Base-by-base conservation (phyloP, 2,329 filamentous ascomycete species). In the Hypoxylon sp. region DNA sequence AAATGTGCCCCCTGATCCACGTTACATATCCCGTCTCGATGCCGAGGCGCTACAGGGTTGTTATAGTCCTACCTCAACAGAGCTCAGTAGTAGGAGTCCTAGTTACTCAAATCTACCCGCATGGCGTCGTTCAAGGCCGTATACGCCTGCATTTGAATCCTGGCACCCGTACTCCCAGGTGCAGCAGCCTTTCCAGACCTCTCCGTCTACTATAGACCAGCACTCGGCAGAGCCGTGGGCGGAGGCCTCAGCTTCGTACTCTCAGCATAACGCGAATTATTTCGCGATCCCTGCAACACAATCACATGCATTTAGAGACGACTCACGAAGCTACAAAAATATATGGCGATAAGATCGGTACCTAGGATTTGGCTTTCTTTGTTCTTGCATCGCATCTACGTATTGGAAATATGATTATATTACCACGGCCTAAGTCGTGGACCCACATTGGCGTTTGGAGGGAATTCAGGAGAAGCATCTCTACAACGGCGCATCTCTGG, bases 211-310 rank as follows among this genome's bases (percentile, higher is more conserved):
- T 22, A 55, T 60, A 20, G 32, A 57, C 18, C 59, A 60, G 18
- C 49, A 52, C 11, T 40, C 60, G 18, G 55, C 49, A 50, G 65
- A 70, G 52, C 51, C 48, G 20, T 71, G 70, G 72, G 50, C 54
- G 24, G 70, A 69, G 30, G 59, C 56, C 12, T 62, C 68, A 6
- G 60, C 60, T 16, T 64, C 67, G 12, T 68, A 63, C 50, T 20
- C 38, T 20, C 65, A 52, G 45, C 55, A 61, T 3, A 61, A 65
- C 40, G 30, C 49, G 16, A 70, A 63, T n/a, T 48, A 61, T 45
- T 62, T 65, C 45, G 49, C 64, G 30, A 69, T 60, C 38, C 57
- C 62, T 28, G 69, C 63, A 2, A 67, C 62, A 14, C 66, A 70
- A 45, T 24, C 62, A 26, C 60, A 61, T 49, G 52, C 36, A 36